phyloP scores from a whole-genome alignment of 192 early-diverging fungal species.

The Coemansia sp. region DNA sequence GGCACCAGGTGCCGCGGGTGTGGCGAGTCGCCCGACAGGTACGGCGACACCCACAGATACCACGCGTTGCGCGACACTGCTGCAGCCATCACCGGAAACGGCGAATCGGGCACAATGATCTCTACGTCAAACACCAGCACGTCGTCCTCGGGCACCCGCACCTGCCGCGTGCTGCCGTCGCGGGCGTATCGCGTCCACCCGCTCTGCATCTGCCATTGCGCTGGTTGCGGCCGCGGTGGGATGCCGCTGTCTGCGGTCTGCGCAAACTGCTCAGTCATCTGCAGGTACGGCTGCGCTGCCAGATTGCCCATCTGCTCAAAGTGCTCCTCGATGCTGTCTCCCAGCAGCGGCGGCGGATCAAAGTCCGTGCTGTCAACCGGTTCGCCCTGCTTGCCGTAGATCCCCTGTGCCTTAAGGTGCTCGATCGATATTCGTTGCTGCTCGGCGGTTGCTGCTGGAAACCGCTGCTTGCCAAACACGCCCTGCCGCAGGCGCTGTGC shows the following conservation, averaged over 20 bases:
- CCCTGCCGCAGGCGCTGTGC: conserved; percentile 33
- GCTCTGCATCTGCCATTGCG: conserved; percentile 54
- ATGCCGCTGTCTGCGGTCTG: conserved; percentile 10
- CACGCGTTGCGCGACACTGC: conserved; percentile 72
- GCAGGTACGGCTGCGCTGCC: conserved; percentile 59
- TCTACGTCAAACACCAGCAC: conserved; percentile 87
- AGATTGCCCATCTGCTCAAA: conserved; percentile 70
- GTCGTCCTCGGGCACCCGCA: conserved; percentile 56
- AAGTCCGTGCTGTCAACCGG: conserved; percentile 50
- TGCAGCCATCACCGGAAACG: conserved; percentile 76
- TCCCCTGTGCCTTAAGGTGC: conserved; percentile 45
- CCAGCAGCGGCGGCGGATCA: conserved; percentile 55
- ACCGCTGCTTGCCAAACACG: conserved; percentile 28
- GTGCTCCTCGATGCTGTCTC: conserved; percentile 68
- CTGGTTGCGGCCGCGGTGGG: conserved; percentile 48
- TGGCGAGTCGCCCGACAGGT: conserved; percentile 54
- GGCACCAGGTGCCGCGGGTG: conserved; percentile 63
- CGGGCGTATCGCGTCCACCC: conserved; percentile 84
- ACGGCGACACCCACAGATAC: conserved; percentile 95
- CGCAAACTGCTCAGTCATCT: conserved; percentile 55
- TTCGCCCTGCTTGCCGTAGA: conserved; percentile 41
- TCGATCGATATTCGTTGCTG: conserved; percentile 37
- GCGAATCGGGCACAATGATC: conserved; percentile 64
- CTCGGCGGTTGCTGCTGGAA: conserved; percentile 18
- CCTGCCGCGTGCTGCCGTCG: conserved; percentile 35